Evolutionary conservation across 768 basidiomycete genomes (phyloP), one percentile per base, ranked within the genome.

Genomic region (Cantharellus cinnabarinus): DNA sequence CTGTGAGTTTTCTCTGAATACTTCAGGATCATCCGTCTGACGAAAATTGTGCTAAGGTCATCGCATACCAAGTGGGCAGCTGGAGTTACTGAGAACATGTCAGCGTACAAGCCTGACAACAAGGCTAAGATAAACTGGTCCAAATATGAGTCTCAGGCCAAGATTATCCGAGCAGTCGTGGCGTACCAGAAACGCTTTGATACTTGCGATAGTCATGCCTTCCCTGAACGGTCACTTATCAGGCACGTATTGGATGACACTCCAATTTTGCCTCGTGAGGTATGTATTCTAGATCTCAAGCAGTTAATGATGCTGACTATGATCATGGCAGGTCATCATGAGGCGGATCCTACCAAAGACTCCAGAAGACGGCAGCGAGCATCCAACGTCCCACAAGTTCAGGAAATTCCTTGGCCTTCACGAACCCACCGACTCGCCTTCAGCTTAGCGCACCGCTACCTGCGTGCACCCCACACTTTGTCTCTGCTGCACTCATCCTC

Each of bases 81-180:
- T 29, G 20, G 20, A 29, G 20, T 29, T 62, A 79, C 89, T 4
- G 83, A 95, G 63, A 87, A 89, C 70, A 91, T 94, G 62, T 74
- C 75, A 2, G 87, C 93, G 64, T 76, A 79, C 62, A 78, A 79
- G 62, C 72, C 79, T 4, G 72, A 76, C 29, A 83, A 87, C 65
- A 74, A 80, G 2, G 72, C 68, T 44, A 80, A 81, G 67, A 85
- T 97, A 58, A 90, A 97, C 66, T 98, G 94, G 94, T 87, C 83
- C 37, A 98, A 98, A 70, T 95, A 86, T 38, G 42, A 5, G 34
- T 7, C 5, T 5, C 7, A 41, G 5, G 40, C 5, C 39, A 5
- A 10, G 5, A 35, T 5, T 14, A 38, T 57, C 14, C 41, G 56
- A 39, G 5, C 35, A 41, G 41, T 57, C 41, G 15, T 14, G 38